Base-by-base conservation (phyloP, 495 filamentous ascomycete species). In the Xylaria longipes region DNA sequence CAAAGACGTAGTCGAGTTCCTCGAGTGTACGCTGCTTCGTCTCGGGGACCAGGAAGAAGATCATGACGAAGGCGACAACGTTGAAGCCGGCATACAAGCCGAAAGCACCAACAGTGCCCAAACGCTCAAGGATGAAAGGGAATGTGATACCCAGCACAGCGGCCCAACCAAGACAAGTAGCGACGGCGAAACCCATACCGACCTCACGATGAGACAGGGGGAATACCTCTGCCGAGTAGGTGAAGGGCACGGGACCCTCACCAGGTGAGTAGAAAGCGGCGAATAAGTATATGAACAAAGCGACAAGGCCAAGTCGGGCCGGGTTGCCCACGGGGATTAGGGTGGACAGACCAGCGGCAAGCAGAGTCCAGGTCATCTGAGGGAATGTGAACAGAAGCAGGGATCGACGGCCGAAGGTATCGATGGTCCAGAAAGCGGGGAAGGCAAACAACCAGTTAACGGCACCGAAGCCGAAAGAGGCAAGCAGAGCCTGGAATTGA, bases 341-440 rank as follows among this genome's bases (percentile, higher is more conserved):
- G 75, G 89, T 94, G 77, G 85, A 91, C 61, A 94, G 85, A 0
- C 91, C 92, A 2, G 90, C 91, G 3, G 89, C 90, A 0, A 95
- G 84, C 12, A 95, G 82, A 31, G 91, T 91, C 91, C 91, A 93
- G 43, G 86, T 89, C 93, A 96, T 95, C 56, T 94, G 85, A 0
- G 93, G 94, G 80, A 95, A 95, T 14, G 94, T 97, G 79, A 94
- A 92, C 6, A 96, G 87, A 1, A 96, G 87, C 1, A 97, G 85
- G 20, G 85, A 84, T 29, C 94, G 88, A 43, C 94, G 91, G 12
- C 94, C 94, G 61, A 90, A 95, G 12, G 91, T 94, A 80, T 97
- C 94, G 73, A 97, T 97, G 9, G 92, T 94, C 83, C 87, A 93
- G 37, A 97, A 85, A 6, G 93, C 93, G 1, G 93, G 93, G 82